phyloP scores from a whole-genome alignment of 768 basidiomycete species.

The Rhizopogon roseolus region DNA sequence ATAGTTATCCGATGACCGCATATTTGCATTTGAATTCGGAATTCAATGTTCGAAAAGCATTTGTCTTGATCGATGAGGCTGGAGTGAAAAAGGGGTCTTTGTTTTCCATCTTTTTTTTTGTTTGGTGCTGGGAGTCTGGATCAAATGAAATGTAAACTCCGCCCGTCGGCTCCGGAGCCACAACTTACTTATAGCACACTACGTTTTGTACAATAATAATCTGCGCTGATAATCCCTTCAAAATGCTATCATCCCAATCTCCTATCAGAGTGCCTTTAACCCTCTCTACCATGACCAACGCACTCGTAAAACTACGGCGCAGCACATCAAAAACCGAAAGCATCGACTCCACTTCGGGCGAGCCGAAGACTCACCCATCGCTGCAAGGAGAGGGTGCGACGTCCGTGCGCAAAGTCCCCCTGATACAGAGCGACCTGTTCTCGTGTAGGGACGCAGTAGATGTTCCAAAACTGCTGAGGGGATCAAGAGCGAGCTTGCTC shows the following conservation, averaged over 20 bases:
- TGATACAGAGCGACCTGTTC: slow-evolving; percentile 40
- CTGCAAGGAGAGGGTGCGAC: slow-evolving; percentile 25
- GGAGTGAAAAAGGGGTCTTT: neutral
- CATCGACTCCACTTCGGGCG: slow-evolving; percentile 33
- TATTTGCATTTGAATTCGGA: no score
- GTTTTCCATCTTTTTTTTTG: no score
- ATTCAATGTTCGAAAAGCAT: no score
- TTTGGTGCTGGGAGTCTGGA: no score
- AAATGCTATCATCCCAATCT: slow-evolving; percentile 18
- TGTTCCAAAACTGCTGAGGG: slow-evolving; percentile 49
- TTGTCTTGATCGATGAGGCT: no score
- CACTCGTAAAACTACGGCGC: slow-evolving; percentile 52
- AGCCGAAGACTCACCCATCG: slow-evolving; percentile 31
- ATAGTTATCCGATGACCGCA: no score
- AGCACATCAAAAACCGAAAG: slow-evolving; percentile 18
- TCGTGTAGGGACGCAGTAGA: slow-evolving; percentile 63
- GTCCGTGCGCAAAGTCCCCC: slow-evolving; percentile 22
- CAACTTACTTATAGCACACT: neutral
- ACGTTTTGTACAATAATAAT: neutral
- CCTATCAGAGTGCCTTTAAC: slow-evolving; percentile 19
- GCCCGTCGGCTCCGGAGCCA: neutral
- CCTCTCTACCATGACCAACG: slow-evolving; percentile 40
- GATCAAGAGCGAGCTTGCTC: slow-evolving; percentile 45
- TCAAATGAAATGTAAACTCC: slow-evolving; percentile 1
- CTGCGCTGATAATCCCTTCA: neutral